Base-by-base conservation (phyloP, 129 eudicot species). In the Saussurea involucrata region DNA sequence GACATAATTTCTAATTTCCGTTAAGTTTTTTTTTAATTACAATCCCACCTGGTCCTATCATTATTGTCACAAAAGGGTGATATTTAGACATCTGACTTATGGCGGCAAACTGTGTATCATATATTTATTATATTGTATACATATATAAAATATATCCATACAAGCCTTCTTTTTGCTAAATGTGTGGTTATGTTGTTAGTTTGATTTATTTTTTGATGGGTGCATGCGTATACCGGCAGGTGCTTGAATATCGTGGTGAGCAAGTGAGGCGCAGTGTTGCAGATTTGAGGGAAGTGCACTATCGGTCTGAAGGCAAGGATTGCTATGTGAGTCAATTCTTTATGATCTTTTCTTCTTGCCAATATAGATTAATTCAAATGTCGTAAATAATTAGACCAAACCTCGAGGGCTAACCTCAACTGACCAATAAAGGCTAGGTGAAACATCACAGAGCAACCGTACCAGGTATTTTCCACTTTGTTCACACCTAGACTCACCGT, bases 281-380 rank as follows among this genome's bases (percentile, higher is more conserved):
- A 21, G 89, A 82, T 67, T 33, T 82, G 22, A 82, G 86, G 87
- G 91, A 87, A 77, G 82, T 80, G 21, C 86, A 69, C 11, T 87
- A 87, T 69, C 78, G 78, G 4, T 64, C 55, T 68, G 85, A 87
- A 76, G 84, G 88, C 74, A 87, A 87, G 69, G 91, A 87, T 76
- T 87, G 91, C 61, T 87, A 87, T 78, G 91, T 87, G 32, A 82
- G 91, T 84, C n/a, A 0, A 17, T 63, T 25, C 34, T 46, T 22
- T 25, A 10, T 22, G 6, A 15, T 68, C 17, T 15, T 76, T 28
- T 55, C 44, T 65, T 66, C 0, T 37, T 65, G 11, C 24, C 37
- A 34, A 1, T 60, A 21, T 60, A 21, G 27, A 40, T 75, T 36
- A 37, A 25, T 25, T 65, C 3, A 57, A 68, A 15, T 69, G 42